phyloP scores from a whole-genome alignment of 2,329 filamentous ascomycete genomes.

The Penicillium hesseltinei region DNA sequence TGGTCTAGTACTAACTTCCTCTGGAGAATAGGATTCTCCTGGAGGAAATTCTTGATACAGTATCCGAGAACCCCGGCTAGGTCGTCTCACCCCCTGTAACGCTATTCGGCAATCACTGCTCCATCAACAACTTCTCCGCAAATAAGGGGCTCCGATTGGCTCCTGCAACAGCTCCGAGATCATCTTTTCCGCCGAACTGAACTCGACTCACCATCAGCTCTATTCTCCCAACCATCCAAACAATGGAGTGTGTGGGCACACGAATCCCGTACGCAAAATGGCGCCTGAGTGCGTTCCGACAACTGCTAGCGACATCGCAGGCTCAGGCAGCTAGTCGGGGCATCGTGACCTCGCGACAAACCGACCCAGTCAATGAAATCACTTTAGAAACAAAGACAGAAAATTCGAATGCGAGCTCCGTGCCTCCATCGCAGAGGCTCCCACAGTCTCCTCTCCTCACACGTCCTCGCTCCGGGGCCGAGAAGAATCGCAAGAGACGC shows the following conservation, averaged over 20 bases:
- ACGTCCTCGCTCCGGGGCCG: constrained; percentile 16
- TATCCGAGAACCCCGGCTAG: not conserved
- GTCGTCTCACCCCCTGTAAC: not conserved
- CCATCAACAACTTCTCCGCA: constrained; percentile 12
- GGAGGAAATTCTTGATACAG: not conserved
- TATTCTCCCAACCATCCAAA: not conserved
- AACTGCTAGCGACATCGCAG: constrained; percentile 12
- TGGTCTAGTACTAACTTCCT: not conserved
- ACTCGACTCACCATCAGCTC: not conserved
- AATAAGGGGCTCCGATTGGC: constrained; percentile 20
- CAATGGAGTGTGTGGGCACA: constrained; percentile 29
- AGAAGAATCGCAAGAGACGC: constrained; percentile 26
- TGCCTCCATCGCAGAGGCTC: constrained; percentile 33
- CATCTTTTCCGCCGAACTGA: constrained; percentile 5
- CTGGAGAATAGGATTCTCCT: not conserved
- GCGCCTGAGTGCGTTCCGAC: constrained; percentile 30
- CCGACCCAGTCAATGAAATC: constrained; percentile 1
- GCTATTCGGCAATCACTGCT: not conserved
- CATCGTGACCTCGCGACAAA: constrained; percentile 14
- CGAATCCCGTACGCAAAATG: constrained; percentile 33
- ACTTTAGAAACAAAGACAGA: not conserved
- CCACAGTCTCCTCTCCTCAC: constrained; percentile 39
- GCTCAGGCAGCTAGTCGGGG: constrained; percentile 4
- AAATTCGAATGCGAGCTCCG: not conserved
- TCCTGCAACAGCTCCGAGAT: constrained; percentile 3